A percentile compares a stretch with the other conserved stretches of the same genome.
phyloP scores from a whole-genome alignment of 2,329 filamentous ascomycete species.

The Aspergillus clavatus region DNA sequence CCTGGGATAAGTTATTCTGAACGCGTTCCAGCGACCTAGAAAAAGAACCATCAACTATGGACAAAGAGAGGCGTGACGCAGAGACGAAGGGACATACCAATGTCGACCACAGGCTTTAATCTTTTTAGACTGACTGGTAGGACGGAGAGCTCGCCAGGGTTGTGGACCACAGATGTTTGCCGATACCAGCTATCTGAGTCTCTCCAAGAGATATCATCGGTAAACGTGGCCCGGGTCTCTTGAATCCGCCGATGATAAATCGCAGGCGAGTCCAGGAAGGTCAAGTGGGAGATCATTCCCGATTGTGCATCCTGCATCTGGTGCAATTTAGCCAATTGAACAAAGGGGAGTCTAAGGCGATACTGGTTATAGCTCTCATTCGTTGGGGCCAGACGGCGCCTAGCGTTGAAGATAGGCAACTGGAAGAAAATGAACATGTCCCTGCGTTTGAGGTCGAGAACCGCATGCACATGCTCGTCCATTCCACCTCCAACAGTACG shows the following conservation, averaged over 20 bases:
- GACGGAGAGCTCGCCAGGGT: conserved; percentile 31
- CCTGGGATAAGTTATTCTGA: conserved; percentile 47
- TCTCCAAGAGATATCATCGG: conserved; percentile 47
- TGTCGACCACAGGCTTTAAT: conserved; percentile 52
- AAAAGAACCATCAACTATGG: conserved; percentile 3
- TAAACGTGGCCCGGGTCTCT: conserved; percentile 39
- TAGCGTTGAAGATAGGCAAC: conserved; percentile 23
- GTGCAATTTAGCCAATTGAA: conserved; percentile 39
- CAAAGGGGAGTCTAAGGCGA: conserved; percentile 44
- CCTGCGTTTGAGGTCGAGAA: conserved; percentile 42
- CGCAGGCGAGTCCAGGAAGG: conserved; percentile 42
- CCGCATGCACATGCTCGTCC: conserved; percentile 27
- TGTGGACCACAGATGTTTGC: conserved; percentile 58
- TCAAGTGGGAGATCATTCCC: conserved; percentile 28
- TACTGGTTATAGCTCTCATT: conserved; percentile 23
- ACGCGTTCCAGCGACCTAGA: conserved; percentile 60
- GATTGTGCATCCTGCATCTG: conserved; percentile 23
- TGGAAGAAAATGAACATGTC: conserved; percentile 46
- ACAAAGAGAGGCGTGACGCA: neutral
- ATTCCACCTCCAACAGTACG: conserved; percentile 37
- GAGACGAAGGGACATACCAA: conserved; percentile 41
- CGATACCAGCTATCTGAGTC: conserved; percentile 57
- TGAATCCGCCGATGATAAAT: conserved; percentile 41
- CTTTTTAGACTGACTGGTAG: conserved; percentile 47
- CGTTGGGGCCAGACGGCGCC: neutral